A percentile compares a stretch with the other conserved stretches of the same genome.
Evolutionary conservation across 768 basidiomycete species (phyloP).

Genomic region (Chalciporus piperatus): DNA sequence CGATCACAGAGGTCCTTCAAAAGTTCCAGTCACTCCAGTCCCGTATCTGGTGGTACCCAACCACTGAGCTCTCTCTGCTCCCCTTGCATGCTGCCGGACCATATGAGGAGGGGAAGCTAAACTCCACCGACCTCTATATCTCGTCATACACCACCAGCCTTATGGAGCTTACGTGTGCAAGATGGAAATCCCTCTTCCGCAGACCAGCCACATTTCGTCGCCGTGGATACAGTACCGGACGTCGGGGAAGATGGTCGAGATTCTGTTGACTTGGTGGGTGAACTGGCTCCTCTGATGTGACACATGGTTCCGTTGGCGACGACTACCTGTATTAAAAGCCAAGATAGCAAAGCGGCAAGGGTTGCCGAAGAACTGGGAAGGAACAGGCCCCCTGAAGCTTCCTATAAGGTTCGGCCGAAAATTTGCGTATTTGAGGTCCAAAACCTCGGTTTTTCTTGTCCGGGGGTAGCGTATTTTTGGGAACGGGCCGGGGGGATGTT

Average conservation of each 20-base stretch:
- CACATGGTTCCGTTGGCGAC: neutral
- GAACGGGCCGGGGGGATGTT: too few relatives aligned
- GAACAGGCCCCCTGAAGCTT: neutral
- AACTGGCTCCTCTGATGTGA: neutral
- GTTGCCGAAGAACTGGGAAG: constrained; percentile 1
- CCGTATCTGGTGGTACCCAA: constrained; percentile 8
- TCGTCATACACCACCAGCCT: constrained; percentile 24
- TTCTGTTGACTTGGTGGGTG: too few relatives aligned
- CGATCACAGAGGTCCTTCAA: constrained; percentile 4
- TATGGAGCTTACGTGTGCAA: constrained; percentile 10
- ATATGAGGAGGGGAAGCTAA: constrained; percentile 2
- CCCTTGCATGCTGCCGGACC: constrained; percentile 19
- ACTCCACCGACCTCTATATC: constrained; percentile 11
- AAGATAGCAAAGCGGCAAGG: neutral
- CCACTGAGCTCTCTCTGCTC: constrained; percentile 4
- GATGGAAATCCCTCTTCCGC: neutral
- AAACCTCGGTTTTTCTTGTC: neutral
- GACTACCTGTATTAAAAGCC: neutral
- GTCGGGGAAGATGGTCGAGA: too few relatives aligned
- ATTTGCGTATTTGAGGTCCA: neutral
- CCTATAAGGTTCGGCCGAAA: neutral
- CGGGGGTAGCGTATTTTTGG: neutral
- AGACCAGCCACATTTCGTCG: neutral
- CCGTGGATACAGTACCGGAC: too few relatives aligned
- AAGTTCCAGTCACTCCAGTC: neutral